Evolutionary conservation across 2,329 filamentous ascomycete species (phyloP), one percentile per base, ranked within the genome.

Genomic region (Arthrobotrys sphaeroides): DNA sequence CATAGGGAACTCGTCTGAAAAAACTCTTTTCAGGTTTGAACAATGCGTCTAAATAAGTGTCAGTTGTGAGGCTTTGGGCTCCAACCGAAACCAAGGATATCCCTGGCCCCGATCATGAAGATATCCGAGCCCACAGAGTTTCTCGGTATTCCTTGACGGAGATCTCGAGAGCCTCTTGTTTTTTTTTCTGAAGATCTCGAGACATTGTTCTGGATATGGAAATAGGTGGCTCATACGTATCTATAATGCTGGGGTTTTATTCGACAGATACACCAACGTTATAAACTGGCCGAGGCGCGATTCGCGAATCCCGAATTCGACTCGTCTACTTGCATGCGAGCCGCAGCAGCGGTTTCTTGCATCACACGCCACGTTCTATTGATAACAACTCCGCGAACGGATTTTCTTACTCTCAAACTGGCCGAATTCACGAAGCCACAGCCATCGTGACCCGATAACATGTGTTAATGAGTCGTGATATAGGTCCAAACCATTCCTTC

Each of bases 11-110:
- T 28, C 60, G 60, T 60, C 28, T 40, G 22, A 55, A 59, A 38
- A n/a, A n/a, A 2, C 26, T 36, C 22, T 33, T 22, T 28, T 57
- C 10, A 16, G 53, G 45, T 60, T 67, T 42, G 45, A 28, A 45
- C 31, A 60, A 55, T 69, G 31, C 20, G 31, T 42, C 18, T 40
- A 45, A 66, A 65, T 43, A 31, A n/a, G n/a, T n/a, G 42, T 64
- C 57, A 42, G 55, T 43, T 61, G 31, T 13, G 43, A 69, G 43
- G 64, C 68, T 69, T 75, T 60, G 72, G 57, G 70, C 61, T 75
- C 38, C 70, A 18, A 55, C 24, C 62, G 33, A 75, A 65, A 59
- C 43, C 64, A 68, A 75, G 72, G 72, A 31, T 40, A 49, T 51
- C 22, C 47, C 62, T n/a, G n/a, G n/a, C 51, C 70, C 70, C 64